These are phyloP conservation scores for Yarrowia sp. DNA, from an alignment of 805 yeast genomes.

Conservation along the genomic window DNA sequence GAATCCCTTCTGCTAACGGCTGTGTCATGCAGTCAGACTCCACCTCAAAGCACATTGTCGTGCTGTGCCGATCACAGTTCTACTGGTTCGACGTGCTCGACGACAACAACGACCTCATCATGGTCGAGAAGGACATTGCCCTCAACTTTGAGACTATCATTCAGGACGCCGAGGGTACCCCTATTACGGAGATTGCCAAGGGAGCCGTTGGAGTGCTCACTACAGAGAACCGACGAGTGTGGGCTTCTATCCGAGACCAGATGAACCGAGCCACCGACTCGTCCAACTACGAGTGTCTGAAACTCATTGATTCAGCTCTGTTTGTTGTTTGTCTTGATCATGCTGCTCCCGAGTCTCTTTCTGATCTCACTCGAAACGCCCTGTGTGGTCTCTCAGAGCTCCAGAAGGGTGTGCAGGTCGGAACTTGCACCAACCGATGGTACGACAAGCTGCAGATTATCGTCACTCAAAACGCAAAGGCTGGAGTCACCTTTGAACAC, in stretches of 20 bases:
- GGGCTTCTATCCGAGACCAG: slow-evolving; percentile 72
- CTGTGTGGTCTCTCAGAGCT: slow-evolving; percentile 79
- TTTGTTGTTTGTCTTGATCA: slow-evolving; percentile 84
- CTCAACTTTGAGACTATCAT: slow-evolving; percentile 73
- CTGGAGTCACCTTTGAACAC: slow-evolving; percentile 88
- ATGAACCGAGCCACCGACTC: slow-evolving; percentile 41
- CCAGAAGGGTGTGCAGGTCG: slow-evolving; percentile 84
- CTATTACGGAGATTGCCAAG: slow-evolving; percentile 60
- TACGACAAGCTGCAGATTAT: slow-evolving; percentile 88
- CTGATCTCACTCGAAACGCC: slow-evolving; percentile 75
- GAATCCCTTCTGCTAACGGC: slow-evolving; percentile 79
- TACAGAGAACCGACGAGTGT: slow-evolving; percentile 81
- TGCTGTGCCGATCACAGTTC: slow-evolving; percentile 80
- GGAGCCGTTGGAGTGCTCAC: slow-evolving; percentile 86
- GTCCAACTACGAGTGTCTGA: slow-evolving; percentile 66
- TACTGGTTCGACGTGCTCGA: slow-evolving; percentile 95
- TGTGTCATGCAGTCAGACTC: slow-evolving; percentile 83
- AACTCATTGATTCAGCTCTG: slow-evolving; percentile 75
- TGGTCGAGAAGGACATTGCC: slow-evolving; percentile 72
- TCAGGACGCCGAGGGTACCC: slow-evolving; percentile 59
- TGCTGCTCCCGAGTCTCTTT: slow-evolving; percentile 54
- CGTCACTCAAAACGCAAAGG: slow-evolving; percentile 83
- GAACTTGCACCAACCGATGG: slow-evolving; percentile 94
- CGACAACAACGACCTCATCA: slow-evolving; percentile 62
- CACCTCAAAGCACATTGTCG: slow-evolving; percentile 75